Base-by-base conservation (phyloP, 73 alveolate species). In the Uronychia binucleata region DNA sequence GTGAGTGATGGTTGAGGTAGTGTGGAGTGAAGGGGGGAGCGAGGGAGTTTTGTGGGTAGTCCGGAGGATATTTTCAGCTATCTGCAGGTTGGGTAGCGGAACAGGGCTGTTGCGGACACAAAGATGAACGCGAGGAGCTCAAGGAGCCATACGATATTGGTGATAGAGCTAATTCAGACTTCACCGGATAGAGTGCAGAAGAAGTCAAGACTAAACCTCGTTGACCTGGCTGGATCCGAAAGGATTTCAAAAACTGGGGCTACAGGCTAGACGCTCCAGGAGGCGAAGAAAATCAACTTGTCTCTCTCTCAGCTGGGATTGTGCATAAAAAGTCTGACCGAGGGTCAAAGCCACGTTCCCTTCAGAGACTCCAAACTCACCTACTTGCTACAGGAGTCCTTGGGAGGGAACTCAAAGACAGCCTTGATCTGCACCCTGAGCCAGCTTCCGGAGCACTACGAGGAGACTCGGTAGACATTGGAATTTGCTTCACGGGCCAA, bases 151-250 rank as follows among this genome's bases (percentile, higher is more conserved):
- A 94, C 98, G 59, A 89, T 96, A 46, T 92, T 96, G 32, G 90
- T 96, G 58, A 88, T 96, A 26, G 91, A 93, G 84, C 80, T 94
- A 74, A 96, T 91, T 59, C 91, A 78, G 94, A 90, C 75, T 84
- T 86, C 79, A 87, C 93, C 89, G 77, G 92, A 59, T 91, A 92
- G 90, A 83, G 84, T 85, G 75, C 87, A 58, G 81, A 91, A 80
- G 88, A 91, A 81, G 74, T 93, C 92, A 80, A 94, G 92, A 78
- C 88, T 96, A 77, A 94, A 95, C 87, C 87, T 96, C 76, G 99
- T 97, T 30, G 99, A 97, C 87, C 90, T 97, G 82, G 95, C 89
- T 78, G 99, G 99, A 0, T 87, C 97, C 81, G 99, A 96, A 90
- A 96, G 97, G 83, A 93, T 96, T 33, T 91, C 94, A 35, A 95